Base-by-base conservation (phyloP, 1,284 basidiomycete genomes). In the Ceratobasidium sp. region DNA sequence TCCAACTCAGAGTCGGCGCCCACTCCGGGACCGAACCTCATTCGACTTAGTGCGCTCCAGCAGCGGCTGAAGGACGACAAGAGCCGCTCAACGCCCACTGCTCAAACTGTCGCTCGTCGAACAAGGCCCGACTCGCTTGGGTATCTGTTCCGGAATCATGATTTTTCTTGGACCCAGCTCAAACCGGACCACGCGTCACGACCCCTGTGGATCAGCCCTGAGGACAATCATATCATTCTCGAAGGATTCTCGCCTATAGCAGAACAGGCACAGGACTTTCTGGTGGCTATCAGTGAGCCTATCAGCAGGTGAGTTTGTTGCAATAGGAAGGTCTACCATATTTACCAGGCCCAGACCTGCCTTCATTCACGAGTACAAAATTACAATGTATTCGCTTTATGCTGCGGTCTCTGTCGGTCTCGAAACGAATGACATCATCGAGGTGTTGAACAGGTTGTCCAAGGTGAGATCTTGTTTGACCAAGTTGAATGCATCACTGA, bases 291-390 rank as follows among this genome's bases (percentile, higher is more conserved):
- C 67, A 95, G 96, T 77, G 97, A 99, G 83, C 97, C 97, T 76
- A 96, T 99, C 79, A 98, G 96, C 85, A 91, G 97, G 94, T 96
- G 81, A 82, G 92, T 81, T 75, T 1, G 21, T 71, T 36, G 64
- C 57, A 39, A 23, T 58, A 41, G 14, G 16, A 32, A 45, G 14
- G 61, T 69, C 18, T 50, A 23, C 28, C 14, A 18, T 46, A 72
- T 59, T 65, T 32, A 71, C 71, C 77, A 74, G 16, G 45, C 73
- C n/a, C 79, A 96, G 95, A 84, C 97, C 97, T 50, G 91, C 93
- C 36, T 94, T 97, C 82, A 97, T 99, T 75, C 97, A 99, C 83
- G 97, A 99, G 85, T 99, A 98, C 87, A 96, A 97, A 82, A 89
- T 99, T 78, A 98, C 97, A 61, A 92, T 96, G 57, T 97, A 98